Evolutionary conservation across 2,329 filamentous ascomycete genomes (phyloP).

Genomic region (Ceratocystis papillata): DNA sequence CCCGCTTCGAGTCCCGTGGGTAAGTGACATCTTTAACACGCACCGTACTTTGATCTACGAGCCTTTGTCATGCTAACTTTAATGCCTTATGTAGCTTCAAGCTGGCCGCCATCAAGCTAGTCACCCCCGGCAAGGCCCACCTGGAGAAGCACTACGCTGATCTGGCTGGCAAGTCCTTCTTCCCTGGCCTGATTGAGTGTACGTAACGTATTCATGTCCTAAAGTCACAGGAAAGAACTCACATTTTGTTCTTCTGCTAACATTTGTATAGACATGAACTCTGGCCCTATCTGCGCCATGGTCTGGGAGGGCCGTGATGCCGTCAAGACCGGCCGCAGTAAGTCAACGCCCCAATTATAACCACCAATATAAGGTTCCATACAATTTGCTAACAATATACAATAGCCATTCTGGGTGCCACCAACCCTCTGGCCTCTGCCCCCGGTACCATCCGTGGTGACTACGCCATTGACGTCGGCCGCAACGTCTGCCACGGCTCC

Average conservation of each 20-base stretch:
- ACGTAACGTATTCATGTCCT: slow-evolving; percentile 34
- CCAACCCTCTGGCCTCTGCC: slow-evolving; percentile 89
- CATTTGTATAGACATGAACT: slow-evolving; percentile 70
- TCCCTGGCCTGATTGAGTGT: slow-evolving; percentile 87
- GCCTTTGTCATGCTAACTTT: background rate
- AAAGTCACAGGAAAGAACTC: too few species aligned
- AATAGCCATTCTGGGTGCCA: slow-evolving; percentile 83
- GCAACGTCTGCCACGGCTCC: slow-evolving; percentile 99
- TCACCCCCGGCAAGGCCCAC: slow-evolving; percentile 80
- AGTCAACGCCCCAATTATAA: slow-evolving; percentile 30
- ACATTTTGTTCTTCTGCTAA: slow-evolving; percentile 24
- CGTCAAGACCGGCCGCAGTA: slow-evolving; percentile 93
- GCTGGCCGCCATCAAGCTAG: slow-evolving; percentile 94
- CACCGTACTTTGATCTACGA: background rate
- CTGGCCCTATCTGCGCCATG: slow-evolving; percentile 96
- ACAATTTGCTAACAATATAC: slow-evolving; percentile 24
- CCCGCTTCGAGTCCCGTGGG: slow-evolving; percentile 94
- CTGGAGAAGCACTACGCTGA: slow-evolving; percentile 97
- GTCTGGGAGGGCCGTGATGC: slow-evolving; percentile 98
- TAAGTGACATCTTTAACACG: slow-evolving; percentile 36
- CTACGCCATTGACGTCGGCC: slow-evolving; percentile 69
- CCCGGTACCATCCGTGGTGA: slow-evolving; percentile 98
- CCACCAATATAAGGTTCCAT: background rate
- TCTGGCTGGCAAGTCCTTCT: slow-evolving; percentile 91
- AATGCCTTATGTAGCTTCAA: slow-evolving; percentile 59